These are phyloP conservation scores for Rachicladosporium sp. DNA, from an alignment of 2,329 filamentous ascomycete genomes.

Conservation along the genomic window DNA sequence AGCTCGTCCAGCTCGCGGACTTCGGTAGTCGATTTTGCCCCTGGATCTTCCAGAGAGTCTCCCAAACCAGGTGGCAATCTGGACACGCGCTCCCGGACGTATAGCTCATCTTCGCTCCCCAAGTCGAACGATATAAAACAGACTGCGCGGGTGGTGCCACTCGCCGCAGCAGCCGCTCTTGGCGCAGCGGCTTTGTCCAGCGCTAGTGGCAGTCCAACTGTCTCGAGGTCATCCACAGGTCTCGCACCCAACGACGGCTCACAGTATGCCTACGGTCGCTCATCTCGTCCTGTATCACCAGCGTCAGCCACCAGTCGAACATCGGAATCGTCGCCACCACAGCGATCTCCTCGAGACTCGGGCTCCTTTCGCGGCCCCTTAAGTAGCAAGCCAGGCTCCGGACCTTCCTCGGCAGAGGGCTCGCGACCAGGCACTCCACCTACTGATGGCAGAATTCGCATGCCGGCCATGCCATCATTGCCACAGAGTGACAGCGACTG, in stretches of 20 bases:
- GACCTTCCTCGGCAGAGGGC: slow-evolving; percentile 9
- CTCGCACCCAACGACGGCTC: slow-evolving; percentile 5
- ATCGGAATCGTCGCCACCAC: slow-evolving; percentile 5
- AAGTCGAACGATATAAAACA: no score
- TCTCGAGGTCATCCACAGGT: no score
- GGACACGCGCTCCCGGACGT: no score
- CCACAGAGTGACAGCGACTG: slow-evolving; percentile 22
- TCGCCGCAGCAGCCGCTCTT: no score
- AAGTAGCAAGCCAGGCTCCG: no score
- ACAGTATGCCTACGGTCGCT: slow-evolving; percentile 14
- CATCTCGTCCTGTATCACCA: slow-evolving; percentile 16
- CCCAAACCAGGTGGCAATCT: no score
- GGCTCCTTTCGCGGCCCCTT: slow-evolving; percentile 1
- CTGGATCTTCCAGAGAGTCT: slow-evolving; percentile 6
- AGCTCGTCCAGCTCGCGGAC: slow-evolving; percentile 5
- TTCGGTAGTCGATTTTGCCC: slow-evolving; percentile 15
- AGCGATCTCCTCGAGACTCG: slow-evolving; percentile 10
- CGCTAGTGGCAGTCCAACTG: no score
- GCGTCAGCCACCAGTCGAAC: slow-evolving; percentile 9
- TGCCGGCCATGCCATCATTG: slow-evolving; percentile 11
- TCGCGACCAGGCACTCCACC: slow-evolving; percentile 18
- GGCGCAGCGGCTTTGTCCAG: no score
- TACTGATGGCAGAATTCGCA: slow-evolving; percentile 9
- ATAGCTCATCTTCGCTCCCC: no score
- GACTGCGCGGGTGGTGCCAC: no score